Base-by-base conservation (phyloP, 495 filamentous ascomycete genomes). In the Eremomyces bilateralis region DNA sequence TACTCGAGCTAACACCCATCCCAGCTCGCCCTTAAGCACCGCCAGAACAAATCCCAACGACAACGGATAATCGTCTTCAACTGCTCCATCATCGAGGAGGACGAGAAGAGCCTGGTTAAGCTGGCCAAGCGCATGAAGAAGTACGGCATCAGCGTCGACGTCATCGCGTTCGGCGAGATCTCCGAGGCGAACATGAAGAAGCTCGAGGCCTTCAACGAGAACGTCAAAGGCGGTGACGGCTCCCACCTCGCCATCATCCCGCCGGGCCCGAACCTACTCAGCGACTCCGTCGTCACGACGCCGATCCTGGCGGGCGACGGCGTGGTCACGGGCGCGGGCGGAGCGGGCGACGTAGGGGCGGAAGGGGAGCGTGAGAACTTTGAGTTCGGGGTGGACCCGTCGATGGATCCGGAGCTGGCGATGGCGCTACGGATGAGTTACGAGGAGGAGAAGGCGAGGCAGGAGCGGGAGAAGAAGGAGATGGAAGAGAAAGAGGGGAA, bases 101-200 rank as follows among this genome's bases (percentile, higher is more conserved):
- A 77, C 43, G 76, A 94, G 56, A 83, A 83, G 58, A 66, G 69
- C 11, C 67, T 97, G 0, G 67, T 91, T 40, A 84, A 81, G 51
- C 68, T 95, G 10, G 83, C 85, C 11, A 90, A 80, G 60, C 84
- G 85, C 60, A 93, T 95, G 84, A 95, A 93, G 73, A 97, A 97
- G 65, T 73, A 69, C 52, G 80, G 74, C 48, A 75, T 90, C 37
- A 76, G 71, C 35, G 79, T 97, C 47, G 88, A 97, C 48, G 80
- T 97, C 46, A 67, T 97, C 42, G 69, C 81, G 27, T 95, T 97
- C 47, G 88, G 88, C 33, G 88, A 97, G 42, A 64, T 93, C 19
- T 75, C 82, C 36, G 76, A 83, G 42, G 83, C 92, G 33, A 83
- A 76, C 37, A 82, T 76, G 31, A 74, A 82, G 51, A 97, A 95